Percentiles rank a stretch among this genome's conserved stretches.
These are phyloP conservation scores for Penicilliopsis zonata DNA, from an alignment of 495 filamentous ascomycete genomes.

Conservation along the genomic window DNA sequence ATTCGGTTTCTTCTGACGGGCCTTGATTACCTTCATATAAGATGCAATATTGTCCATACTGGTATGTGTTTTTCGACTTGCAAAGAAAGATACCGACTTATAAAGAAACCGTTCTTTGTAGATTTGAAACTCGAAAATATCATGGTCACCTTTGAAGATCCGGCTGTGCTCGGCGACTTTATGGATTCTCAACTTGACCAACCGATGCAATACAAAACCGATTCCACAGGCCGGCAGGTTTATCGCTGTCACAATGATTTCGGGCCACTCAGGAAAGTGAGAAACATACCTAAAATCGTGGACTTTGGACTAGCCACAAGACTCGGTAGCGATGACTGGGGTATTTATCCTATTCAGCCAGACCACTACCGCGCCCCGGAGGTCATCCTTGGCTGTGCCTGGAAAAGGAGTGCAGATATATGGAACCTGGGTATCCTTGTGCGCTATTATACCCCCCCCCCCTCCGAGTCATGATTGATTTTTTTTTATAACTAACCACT, in stretches of 20 bases:
- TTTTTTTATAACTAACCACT: no score
- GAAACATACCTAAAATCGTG: conserved; percentile 54
- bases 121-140: conserved; percentile 39
- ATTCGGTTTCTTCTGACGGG: conserved; percentile 26
- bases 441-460: no score
- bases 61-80: conserved; percentile 15
- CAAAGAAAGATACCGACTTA: no score
- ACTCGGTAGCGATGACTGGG: conserved; percentile 22
- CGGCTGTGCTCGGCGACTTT: conserved; percentile 26
- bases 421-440: conserved; percentile 40
- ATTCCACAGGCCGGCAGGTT: conserved; percentile 17
- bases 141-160: conserved; percentile 33
- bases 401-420: conserved; percentile 30
- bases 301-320: conserved; percentile 83
- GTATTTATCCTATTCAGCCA: conserved; percentile 32
- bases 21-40: conserved; percentile 33
- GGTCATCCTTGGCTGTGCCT: conserved; percentile 31
- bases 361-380: conserved; percentile 35
- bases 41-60: conserved; percentile 25
- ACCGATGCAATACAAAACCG: conserved; percentile 28
- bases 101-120: no score
- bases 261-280: conserved; percentile 21
- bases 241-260: conserved; percentile 31
- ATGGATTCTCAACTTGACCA: conserved; percentile 21
- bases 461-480: no score